These are phyloP conservation scores for Nasturtium officinale DNA, from an alignment of 345 rosid species.

Conservation along the genomic window DNA sequence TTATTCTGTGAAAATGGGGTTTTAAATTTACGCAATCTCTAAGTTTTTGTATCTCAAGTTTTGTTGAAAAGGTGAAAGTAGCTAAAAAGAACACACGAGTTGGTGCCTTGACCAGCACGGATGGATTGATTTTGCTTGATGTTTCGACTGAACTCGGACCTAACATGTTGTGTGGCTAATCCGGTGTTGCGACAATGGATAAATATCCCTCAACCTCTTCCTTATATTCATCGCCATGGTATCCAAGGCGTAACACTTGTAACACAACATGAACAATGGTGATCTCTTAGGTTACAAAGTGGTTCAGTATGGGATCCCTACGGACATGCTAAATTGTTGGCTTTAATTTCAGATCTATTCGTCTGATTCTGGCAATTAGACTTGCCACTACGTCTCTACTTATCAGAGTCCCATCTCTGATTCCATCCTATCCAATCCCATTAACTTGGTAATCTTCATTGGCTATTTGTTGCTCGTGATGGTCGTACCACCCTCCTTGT, in stretches of 20 bases:
- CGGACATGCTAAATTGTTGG: too few relatives aligned
- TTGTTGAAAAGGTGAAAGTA: background rate
- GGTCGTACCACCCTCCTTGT: too few relatives aligned
- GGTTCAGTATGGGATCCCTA: too few relatives aligned
- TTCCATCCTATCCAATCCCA: too few relatives aligned
- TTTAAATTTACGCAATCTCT: background rate
- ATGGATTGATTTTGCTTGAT: background rate
- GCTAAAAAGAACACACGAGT: background rate
- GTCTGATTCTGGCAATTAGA: background rate
- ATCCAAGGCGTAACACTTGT: background rate
- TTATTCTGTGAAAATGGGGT: too few relatives aligned
- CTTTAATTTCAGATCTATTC: background rate
- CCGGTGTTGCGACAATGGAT: background rate
- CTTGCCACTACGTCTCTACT: background rate
- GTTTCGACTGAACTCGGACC: background rate
- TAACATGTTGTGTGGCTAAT: background rate
- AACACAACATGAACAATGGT: background rate
- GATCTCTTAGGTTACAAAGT: background rate
- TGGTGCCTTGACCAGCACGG: background rate
- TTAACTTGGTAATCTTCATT: too few relatives aligned
- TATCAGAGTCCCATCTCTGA: background rate
- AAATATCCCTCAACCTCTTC: background rate
- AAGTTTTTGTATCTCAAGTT: background rate
- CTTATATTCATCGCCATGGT: too few relatives aligned
- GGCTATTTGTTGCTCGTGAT: too few relatives aligned